Evolutionary conservation across 2,329 filamentous ascomycete genomes (phyloP).

Genomic region (Clarireedia sp.): DNA sequence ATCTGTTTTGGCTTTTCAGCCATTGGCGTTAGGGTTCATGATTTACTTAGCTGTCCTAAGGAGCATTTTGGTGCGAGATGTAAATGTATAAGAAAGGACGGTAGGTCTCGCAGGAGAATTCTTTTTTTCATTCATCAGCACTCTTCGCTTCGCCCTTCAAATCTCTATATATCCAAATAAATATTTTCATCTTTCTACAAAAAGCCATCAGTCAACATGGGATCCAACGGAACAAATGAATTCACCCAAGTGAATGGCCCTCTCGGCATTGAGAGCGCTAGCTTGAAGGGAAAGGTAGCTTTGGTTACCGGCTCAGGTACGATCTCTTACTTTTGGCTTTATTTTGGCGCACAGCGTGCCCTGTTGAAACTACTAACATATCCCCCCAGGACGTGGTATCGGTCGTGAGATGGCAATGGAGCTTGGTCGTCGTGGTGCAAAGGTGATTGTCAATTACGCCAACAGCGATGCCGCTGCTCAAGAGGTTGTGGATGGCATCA

Average conservation of each 20-base stretch:
- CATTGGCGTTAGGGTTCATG: too few species aligned
- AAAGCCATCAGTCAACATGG: conserved; percentile 11
- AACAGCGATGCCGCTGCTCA: conserved; percentile 55
- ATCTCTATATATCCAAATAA: too few species aligned
- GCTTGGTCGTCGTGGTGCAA: conserved; percentile 56
- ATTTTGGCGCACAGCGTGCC: too few species aligned
- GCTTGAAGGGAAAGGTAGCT: conserved; percentile 24
- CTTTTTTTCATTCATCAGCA: too few species aligned
- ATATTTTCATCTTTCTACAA: neutral
- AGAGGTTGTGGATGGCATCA: conserved; percentile 57
- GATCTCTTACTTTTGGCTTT: neutral
- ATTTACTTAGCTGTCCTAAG: neutral
- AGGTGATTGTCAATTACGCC: conserved; percentile 48
- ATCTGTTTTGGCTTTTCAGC: conserved; percentile 1
- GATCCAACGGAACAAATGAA: conserved; percentile 8
- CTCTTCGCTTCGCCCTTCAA: too few species aligned
- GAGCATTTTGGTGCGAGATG: neutral
- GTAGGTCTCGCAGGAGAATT: neutral
- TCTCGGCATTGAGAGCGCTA: conserved; percentile 20
- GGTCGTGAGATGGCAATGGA: conserved; percentile 59
- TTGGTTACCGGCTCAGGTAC: conserved; percentile 30
- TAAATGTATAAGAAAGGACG: too few species aligned
- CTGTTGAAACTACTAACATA: neutral
- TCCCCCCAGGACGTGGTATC: conserved; percentile 49
- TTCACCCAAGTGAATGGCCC: conserved; percentile 14